phyloP scores from a whole-genome alignment of 495 filamentous ascomycete species.

The Penicillium odoratum region DNA sequence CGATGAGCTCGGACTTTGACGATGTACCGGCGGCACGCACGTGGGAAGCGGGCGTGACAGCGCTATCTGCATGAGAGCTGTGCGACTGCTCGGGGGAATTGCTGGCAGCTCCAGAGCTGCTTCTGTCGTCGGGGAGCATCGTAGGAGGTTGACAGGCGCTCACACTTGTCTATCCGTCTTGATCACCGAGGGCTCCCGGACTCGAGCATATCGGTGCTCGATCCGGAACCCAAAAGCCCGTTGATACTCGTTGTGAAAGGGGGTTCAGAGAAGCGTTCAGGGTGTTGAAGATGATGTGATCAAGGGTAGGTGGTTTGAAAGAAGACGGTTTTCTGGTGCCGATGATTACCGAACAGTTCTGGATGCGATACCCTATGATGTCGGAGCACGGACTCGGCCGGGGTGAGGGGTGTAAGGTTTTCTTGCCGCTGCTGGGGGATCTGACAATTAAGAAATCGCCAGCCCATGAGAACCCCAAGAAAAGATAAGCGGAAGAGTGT shows the following conservation, averaged over 20 bases:
- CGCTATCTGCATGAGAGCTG: conserved; percentile 22
- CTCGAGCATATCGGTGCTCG: conserved; percentile 51
- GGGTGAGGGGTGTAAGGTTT: conserved; percentile 22
- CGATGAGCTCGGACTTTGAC: conserved; percentile 40
- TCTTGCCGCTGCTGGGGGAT: conserved; percentile 22
- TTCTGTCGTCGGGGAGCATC: conserved; percentile 42
- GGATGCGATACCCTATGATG: conserved; percentile 34
- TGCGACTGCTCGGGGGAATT: conserved; percentile 30
- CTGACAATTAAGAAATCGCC: conserved; percentile 12
- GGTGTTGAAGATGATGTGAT: conserved; percentile 2
- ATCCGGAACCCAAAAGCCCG: conserved; percentile 44
- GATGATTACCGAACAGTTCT: conserved; percentile 36
- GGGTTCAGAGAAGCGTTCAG: background rate
- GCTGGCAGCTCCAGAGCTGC: conserved; percentile 32
- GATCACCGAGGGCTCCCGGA: conserved; percentile 47
- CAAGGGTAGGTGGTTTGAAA: conserved; percentile 8
- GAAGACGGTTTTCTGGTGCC: conserved; percentile 24
- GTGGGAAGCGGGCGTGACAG: conserved; percentile 23
- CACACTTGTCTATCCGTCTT: conserved; percentile 44
- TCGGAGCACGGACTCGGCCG: conserved; percentile 39
- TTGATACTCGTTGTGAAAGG: conserved; percentile 15
- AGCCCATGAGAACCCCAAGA: conserved; percentile 13
- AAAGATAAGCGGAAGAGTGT: conserved; percentile 10
- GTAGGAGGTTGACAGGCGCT: conserved; percentile 33
- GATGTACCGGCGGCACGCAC: conserved; percentile 17